Conservation (phyloP, 768 basidiomycete species). For the Symmetrospora coprosmae region DNA sequence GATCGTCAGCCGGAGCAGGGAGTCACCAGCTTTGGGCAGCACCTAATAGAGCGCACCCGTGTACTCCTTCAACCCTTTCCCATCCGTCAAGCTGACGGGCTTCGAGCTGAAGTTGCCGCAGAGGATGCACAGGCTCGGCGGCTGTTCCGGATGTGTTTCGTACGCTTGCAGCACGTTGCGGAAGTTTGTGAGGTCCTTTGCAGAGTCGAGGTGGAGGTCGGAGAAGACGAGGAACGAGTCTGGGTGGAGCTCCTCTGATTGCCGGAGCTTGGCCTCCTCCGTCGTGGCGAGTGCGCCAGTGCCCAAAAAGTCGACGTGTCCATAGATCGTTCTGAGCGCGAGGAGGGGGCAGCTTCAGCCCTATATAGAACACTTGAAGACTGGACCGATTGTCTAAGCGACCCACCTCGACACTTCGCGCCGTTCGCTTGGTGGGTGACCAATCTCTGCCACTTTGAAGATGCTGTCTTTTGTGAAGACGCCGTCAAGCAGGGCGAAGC, state of each 20-base stretch:
- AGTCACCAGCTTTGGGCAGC: conserved; percentile 13
- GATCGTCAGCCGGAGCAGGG: no score
- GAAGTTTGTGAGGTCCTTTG: conserved; percentile 63
- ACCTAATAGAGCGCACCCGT: no score
- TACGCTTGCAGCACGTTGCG: conserved; percentile 63
- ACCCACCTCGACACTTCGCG: conserved; percentile 64
- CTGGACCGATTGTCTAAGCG: no score
- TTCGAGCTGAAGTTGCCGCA: conserved; percentile 90
- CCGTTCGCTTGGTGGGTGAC: conserved; percentile 91
- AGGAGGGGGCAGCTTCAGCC: not conserved
- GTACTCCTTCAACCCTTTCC: conserved; percentile 63
- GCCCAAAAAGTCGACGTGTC: conserved; percentile 94
- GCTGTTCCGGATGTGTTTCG: conserved; percentile 67
- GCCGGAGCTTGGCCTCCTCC: conserved; percentile 52
- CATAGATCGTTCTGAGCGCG: conserved; percentile 48
- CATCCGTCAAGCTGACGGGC: conserved; percentile 59
- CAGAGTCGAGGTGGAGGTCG: conserved; percentile 88
- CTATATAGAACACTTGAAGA: not conserved
- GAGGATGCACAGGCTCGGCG: conserved; percentile 75
- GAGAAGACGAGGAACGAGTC: conserved; percentile 65
- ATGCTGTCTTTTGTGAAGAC: conserved; percentile 87
- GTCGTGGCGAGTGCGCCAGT: conserved; percentile 74
- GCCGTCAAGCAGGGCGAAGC: conserved; percentile 85
- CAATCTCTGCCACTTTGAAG: conserved; percentile 78
- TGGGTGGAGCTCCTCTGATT: not conserved